Percentiles rank a stretch among this genome's conserved stretches.
Evolutionary conservation across 352 stramenopile species (phyloP).

Genomic region (Globisporangium splendens): DNA sequence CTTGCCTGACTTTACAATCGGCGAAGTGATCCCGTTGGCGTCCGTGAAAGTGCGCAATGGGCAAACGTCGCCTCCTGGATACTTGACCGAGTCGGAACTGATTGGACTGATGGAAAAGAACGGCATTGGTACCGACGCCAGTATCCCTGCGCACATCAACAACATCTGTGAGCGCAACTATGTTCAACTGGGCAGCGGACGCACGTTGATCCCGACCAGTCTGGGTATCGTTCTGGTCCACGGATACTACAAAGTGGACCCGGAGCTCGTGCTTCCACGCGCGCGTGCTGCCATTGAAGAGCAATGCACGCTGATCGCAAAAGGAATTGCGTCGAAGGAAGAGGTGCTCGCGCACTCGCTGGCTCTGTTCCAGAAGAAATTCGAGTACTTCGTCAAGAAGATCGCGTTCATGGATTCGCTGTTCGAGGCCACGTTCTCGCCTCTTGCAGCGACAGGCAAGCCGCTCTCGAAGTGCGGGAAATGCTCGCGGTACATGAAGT

Average conservation of each 20-base stretch:
- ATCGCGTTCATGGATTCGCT: constrained; percentile 53
- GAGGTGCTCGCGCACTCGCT: constrained; percentile 38
- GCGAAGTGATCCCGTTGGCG: constrained; percentile 49
- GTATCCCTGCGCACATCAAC: constrained; percentile 81
- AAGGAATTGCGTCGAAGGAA: constrained; percentile 42
- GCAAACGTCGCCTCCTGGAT: constrained; percentile 52
- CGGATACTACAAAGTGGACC: constrained; percentile 74
- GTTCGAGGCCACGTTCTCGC: constrained; percentile 67
- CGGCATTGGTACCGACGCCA: constrained; percentile 78
- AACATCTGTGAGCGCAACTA: constrained; percentile 86
- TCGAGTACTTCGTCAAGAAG: constrained; percentile 51
- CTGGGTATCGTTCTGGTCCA: constrained; percentile 72
- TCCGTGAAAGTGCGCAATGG: constrained; percentile 68
- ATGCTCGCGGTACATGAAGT: constrained; percentile 53
- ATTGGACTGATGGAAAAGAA: constrained; percentile 84
- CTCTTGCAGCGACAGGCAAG: constrained; percentile 37
- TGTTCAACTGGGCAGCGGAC: constrained; percentile 43
- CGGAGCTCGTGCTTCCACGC: constrained; percentile 65
- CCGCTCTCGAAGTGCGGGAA: constrained; percentile 50
- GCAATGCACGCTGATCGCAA: constrained; percentile 78
- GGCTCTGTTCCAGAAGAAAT: constrained; percentile 40
- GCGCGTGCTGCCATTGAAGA: constrained; percentile 80
- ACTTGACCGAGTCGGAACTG: constrained; percentile 78
- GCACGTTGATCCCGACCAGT: constrained; percentile 60
- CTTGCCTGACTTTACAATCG: constrained; percentile 51